Base-by-base conservation (phyloP, 2,329 filamentous ascomycete genomes). In the Hymenotorrendiella dingleyae region DNA sequence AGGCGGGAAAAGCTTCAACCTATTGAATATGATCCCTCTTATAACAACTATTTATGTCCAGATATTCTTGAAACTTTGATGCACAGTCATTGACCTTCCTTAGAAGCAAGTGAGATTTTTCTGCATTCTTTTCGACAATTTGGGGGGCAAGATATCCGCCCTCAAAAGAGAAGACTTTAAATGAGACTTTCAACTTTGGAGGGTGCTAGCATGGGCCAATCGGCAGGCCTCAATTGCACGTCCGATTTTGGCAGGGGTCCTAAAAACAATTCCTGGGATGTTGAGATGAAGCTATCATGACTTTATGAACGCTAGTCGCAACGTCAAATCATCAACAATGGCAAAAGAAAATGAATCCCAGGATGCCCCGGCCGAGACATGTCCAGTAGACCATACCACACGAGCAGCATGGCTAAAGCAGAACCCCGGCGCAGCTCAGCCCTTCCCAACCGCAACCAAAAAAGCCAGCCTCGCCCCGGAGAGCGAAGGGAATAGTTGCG, bases 311-410 rank as follows among this genome's bases (percentile, higher is more conserved):
- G 23, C n/a, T 36, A 16, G 30, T 16, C 17, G 28, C 32, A 23
- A 32, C 19, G 9, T 27, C 23, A 40, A 32, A 26, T 29, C 30
- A 17, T 40, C 29, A 49, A 27, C 28, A 20, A 61, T 61, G 58
- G 42, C 58, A 11, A 59, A 61, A 49, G n/a, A 42, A 43, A 19
- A 30, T 6, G 19, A 35, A 19, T 2, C 19, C 48, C 27, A n/a
- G n/a, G 49, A 52, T 39, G 23, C 52, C 35, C 53, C 57, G 39
- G 56, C 64, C 41, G 64, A 68, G 51, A 72, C 72, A 45, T 97
- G 93, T 59, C 93, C 93, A 4, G 88, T 97, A 58, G 90, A 97
- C 67, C 85, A 90, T 67, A 86, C 87, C 58, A 84, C 88, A 40
- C 84, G 93, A 57, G 84, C 89, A 57, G 80, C 84, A 56, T 98